Evolutionary conservation across 768 basidiomycete species (phyloP), one percentile per base, ranked within the genome.

Genomic region (Cyclocybe aegerita): DNA sequence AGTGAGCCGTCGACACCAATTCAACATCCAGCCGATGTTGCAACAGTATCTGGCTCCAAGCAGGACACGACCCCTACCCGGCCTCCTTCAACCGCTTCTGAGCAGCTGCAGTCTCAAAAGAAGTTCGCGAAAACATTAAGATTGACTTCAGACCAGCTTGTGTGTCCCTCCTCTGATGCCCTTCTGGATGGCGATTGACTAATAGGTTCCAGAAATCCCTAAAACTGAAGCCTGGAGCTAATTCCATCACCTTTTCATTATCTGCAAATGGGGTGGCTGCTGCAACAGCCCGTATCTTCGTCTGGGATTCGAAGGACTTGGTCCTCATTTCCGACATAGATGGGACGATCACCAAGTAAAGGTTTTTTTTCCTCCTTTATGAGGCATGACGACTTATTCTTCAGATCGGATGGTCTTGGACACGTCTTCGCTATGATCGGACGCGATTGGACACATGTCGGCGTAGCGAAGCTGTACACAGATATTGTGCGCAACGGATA

Each of bases 371-470:
- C 11, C 11, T 35, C 3, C 33, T 48, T n/a, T 33, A 30, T 45
- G 32, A 31, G 36, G 43, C 32, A 39, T 36, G 48, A 34, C 16
- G 6, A 37, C 38, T 47, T 9, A 16, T 49, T 29, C 3, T 43
- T 12, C 59, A 96, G 93, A 65, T 98, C 95, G 1, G 96, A 98
- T 68, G 96, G 93, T 1, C 74, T 98, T 5, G 96, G 96, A 0
- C 96, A 98, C 64, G 87, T 99, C 43, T 94, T 97, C 61, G 95
- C 94, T 2, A 93, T 97, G 81, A 94, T 98, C 56, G 97, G 96
- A 7, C 85, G 95, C 7, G 96, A 98, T 66, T 98, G 96, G 97
- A 98, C 96, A 2, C 96, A 98, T 67, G 75, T 90, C 4, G 96
- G 97, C 5, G 95, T 98, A 31, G 96, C 95, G 10, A 98, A 98